Conservation (phyloP, 441 rosid genomes). For the Croton laevigatus region DNA sequence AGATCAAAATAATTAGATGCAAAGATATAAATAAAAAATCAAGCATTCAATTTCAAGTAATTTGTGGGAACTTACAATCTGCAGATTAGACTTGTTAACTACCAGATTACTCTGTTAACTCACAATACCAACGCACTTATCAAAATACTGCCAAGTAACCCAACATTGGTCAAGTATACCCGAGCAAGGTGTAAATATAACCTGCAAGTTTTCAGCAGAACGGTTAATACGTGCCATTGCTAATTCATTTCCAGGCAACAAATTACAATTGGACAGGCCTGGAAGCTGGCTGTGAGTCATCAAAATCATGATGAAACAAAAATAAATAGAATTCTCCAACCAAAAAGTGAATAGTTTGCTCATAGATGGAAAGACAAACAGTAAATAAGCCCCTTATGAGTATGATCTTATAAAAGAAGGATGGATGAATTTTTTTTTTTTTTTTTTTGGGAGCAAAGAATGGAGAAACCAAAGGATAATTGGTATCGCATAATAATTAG, state of each 20-base stretch:
- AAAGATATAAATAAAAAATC: background rate
- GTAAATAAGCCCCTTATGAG: background rate
- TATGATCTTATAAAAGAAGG: background rate
- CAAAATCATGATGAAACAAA: background rate
- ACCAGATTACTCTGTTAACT: constrained; percentile 20
- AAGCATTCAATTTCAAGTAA: constrained; percentile 12
- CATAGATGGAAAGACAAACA: background rate
- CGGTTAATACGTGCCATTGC: constrained; percentile 14
- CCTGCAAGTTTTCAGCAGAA: constrained; percentile 27
- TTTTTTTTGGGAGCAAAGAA: background rate
- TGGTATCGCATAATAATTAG: background rate
- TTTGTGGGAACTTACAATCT: constrained; percentile 23
- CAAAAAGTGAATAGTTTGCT: background rate
- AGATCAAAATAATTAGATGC: background rate
- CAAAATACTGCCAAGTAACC: constrained; percentile 21
- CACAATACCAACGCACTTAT: constrained; percentile 20
- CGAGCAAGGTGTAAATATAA: constrained; percentile 13
- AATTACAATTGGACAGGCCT: background rate
- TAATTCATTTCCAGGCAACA: constrained; percentile 8
- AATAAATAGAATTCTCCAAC: background rate
- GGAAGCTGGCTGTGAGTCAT: background rate
- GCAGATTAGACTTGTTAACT: constrained; percentile 23
- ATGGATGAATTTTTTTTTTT: background rate
- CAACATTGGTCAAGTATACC: constrained; percentile 21
- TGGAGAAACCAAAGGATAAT: background rate